phyloP scores from a whole-genome alignment of 306 rosid genomes.

The Citrullus colocynthis region DNA sequence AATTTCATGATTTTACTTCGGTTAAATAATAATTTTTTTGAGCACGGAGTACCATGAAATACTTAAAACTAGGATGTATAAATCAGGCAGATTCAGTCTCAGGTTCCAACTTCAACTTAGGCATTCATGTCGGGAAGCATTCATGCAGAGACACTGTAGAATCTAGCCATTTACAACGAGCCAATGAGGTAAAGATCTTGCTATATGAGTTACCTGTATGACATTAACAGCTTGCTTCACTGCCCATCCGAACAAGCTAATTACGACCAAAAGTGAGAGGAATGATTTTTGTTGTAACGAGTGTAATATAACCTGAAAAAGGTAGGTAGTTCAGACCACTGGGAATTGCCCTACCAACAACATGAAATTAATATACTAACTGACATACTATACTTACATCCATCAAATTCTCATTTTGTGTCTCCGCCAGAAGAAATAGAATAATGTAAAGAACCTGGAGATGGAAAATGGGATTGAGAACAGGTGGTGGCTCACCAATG shows the following conservation, averaged over 20 bases:
- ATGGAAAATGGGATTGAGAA: slow-evolving; percentile 18
- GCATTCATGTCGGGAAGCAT: not conserved
- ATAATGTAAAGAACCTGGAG: slow-evolving; percentile 70
- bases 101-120: not conserved
- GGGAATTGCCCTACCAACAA: not conserved
- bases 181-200: not conserved
- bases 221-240: slow-evolving; percentile 76
- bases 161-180: too few relatives aligned
- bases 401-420: slow-evolving; percentile 43
- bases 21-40: too few relatives aligned
- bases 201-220: slow-evolving; percentile 50
- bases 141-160: not conserved
- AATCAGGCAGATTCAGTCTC: not conserved
- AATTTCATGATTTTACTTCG: too few relatives aligned
- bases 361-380: slow-evolving; percentile 1
- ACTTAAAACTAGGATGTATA: not conserved
- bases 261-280: slow-evolving; percentile 38
- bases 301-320: slow-evolving; percentile 50
- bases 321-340: slow-evolving; percentile 14
- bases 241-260: slow-evolving; percentile 80
- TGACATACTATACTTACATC: slow-evolving; percentile 38
- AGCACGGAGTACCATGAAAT: not conserved
- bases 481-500: not conserved
- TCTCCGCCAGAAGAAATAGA: slow-evolving; percentile 65
- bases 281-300: slow-evolving; percentile 32